A percentile compares a stretch with the other conserved stretches of the same genome.
These are phyloP conservation scores for Diversispora epigaea DNA, from an alignment of 192 early-diverging fungal species.

Conservation along the genomic window DNA sequence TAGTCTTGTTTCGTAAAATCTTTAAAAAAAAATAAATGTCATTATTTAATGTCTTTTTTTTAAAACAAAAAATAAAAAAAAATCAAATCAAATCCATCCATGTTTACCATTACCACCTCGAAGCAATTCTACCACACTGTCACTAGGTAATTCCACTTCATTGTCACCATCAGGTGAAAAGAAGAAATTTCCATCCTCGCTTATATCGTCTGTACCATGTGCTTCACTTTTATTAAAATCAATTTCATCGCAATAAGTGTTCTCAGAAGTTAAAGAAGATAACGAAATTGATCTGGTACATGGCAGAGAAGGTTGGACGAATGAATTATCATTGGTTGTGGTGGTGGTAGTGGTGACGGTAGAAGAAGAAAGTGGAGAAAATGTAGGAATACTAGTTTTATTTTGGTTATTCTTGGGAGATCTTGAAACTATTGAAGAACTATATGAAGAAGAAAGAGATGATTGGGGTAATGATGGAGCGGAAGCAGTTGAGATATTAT, in stretches of 20 bases:
- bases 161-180: constrained; percentile 63
- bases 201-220: constrained; percentile 3
- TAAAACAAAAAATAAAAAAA: too few species aligned
- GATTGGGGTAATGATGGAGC: background rate
- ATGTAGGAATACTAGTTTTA: background rate
- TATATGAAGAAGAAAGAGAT: background rate
- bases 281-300: constrained; percentile 8
- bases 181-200: constrained; percentile 36
- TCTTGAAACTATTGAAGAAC: background rate
- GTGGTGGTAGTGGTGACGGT: background rate
- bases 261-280: background rate
- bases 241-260: constrained; percentile 16
- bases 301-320: background rate
- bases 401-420: background rate
- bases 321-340: background rate
- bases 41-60: too few species aligned
- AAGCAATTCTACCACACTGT: constrained; percentile 9
- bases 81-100: too few species aligned
- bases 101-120: background rate
- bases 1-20: too few species aligned
- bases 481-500: constrained; percentile 36
- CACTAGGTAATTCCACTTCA: constrained; percentile 49
- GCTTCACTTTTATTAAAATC: background rate
- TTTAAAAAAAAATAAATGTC: too few species aligned
- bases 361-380: constrained; percentile 1